Conservation (phyloP, 2,329 filamentous ascomycete species). For the Sporothrix luriei region DNA sequence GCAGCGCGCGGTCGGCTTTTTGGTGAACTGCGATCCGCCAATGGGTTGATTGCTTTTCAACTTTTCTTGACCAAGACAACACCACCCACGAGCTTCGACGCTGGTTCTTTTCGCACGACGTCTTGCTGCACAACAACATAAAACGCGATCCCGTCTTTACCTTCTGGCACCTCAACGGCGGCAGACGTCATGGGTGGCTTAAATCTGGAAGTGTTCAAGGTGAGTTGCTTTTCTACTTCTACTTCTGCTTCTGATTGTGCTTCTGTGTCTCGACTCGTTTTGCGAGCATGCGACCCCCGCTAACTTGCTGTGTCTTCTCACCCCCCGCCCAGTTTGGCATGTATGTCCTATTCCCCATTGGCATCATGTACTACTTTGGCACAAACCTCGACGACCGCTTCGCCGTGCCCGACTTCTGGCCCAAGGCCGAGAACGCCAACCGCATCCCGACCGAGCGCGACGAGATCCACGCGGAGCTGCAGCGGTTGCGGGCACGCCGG, state of each 20-base stretch:
- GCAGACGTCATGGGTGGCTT: slow-evolving; percentile 68
- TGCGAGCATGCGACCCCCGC: background rate
- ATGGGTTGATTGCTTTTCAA: slow-evolving; percentile 26
- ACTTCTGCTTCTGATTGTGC: background rate
- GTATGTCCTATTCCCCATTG: slow-evolving; percentile 98
- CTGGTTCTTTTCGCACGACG: background rate
- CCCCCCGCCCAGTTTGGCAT: slow-evolving; percentile 74
- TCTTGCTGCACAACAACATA: background rate
- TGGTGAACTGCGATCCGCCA: slow-evolving; percentile 11
- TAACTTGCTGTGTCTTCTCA: slow-evolving; percentile 6
- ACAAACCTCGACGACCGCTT: slow-evolving; percentile 96
- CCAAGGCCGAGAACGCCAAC: slow-evolving; percentile 75
- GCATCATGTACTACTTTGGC: slow-evolving; percentile 99
- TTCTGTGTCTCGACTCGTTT: background rate
- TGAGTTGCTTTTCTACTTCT: slow-evolving; percentile 46
- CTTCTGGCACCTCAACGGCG: background rate
- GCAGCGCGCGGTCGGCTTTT: slow-evolving; percentile 1
- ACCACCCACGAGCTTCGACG: background rate
- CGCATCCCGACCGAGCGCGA: slow-evolving; percentile 75
- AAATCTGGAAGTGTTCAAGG: slow-evolving; percentile 95
- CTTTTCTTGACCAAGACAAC: slow-evolving; percentile 21
- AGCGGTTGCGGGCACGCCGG: slow-evolving; percentile 64
- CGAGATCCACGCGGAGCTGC: slow-evolving; percentile 80
- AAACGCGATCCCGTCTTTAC: background rate
- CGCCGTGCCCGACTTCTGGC: slow-evolving; percentile 90